Base-by-base conservation (phyloP, 495 filamentous ascomycete genomes). In the Hyaloscypha bicolor region DNA sequence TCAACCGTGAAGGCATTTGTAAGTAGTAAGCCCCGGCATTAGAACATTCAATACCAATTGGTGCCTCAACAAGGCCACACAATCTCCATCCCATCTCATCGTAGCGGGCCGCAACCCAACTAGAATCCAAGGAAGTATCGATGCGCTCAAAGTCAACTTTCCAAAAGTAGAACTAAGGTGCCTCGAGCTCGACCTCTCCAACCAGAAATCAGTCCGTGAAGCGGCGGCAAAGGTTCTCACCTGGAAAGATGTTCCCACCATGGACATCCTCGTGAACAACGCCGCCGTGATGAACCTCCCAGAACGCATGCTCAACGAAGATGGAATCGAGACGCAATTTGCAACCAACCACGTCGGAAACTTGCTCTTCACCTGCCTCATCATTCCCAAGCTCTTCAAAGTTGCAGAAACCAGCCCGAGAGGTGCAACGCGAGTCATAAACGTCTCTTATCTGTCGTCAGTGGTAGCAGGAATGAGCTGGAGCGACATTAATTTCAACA, bases 261-360 rank as follows among this genome's bases (percentile, higher is more conserved):
- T 91, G 37, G 85, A 91, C 73, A 83, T 89, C 31, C 70, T 91
- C 2, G 83, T 91, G 72, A 89, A 91, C 78, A 91, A 89, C 71
- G 88, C 89, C 14, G 89, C 85, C 6, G 81, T 91, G 62, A 91
- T 91, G 88, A 77, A 80, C 48, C 25, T 77, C 79, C 69, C 71
- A 73, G 60, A 74, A 75, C 80, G 71, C 67, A 64, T 62, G 35
- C 70, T 72, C 62, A 84, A 74, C 64, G 76, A 69, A 55, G 66
- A 64, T 52, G 79, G 80, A 9, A 73, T 83, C 60, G 88, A 90
- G 72, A 75, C 79, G 58, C 87, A 89, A 68, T 77, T 90, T 12
- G 86, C 80, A n/a, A 79, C 82, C 45, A 87, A 85, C 73, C 80
- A 87, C 67, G 76, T 86, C 14, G 84, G 83, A n/a, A 86, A 88